These are phyloP conservation scores for Beauveria pseudobassiana DNA, from an alignment of 2,329 filamentous ascomycete genomes.

Conservation along the genomic window DNA sequence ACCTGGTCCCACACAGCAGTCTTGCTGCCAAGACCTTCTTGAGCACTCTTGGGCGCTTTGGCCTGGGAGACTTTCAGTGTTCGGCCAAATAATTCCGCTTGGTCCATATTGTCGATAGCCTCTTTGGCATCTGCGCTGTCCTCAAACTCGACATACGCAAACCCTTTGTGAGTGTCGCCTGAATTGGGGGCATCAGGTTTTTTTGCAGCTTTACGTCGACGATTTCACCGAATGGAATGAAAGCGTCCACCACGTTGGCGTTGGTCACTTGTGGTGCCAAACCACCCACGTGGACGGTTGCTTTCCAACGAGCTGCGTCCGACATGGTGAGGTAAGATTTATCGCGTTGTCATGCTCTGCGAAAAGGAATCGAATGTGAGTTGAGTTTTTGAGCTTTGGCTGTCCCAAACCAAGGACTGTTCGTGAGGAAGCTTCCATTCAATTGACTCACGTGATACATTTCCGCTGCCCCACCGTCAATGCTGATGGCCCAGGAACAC, in stretches of 20 bases:
- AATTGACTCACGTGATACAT: slow-evolving; percentile 21
- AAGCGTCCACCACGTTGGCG: slow-evolving; percentile 76
- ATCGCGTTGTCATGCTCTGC: background rate
- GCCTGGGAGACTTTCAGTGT: slow-evolving; percentile 88
- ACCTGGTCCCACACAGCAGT: slow-evolving; percentile 98
- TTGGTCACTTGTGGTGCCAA: slow-evolving; percentile 71
- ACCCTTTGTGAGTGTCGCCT: slow-evolving; percentile 76
- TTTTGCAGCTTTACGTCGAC: slow-evolving; percentile 86
- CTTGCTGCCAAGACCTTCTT: slow-evolving; percentile 84
- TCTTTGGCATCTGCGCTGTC: slow-evolving; percentile 78
- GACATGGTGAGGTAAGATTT: slow-evolving; percentile 50
- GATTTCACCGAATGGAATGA: slow-evolving; percentile 95
- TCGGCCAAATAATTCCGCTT: slow-evolving; percentile 86
- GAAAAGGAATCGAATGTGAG: background rate
- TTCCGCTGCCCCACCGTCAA: background rate
- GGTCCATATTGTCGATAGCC: slow-evolving; percentile 99
- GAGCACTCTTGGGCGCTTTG: slow-evolving; percentile 82
- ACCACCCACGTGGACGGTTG: slow-evolving; percentile 87
- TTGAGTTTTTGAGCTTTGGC: background rate
- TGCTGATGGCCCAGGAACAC: slow-evolving; percentile 8
- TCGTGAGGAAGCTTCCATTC: background rate
- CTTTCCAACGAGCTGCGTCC: slow-evolving; percentile 75
- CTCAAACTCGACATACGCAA: slow-evolving; percentile 95
- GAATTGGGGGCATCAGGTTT: slow-evolving; percentile 74
- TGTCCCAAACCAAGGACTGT: background rate